These are phyloP conservation scores for Pichia sp. DNA, from an alignment of 1,139 yeast species.

Conservation along the genomic window DNA sequence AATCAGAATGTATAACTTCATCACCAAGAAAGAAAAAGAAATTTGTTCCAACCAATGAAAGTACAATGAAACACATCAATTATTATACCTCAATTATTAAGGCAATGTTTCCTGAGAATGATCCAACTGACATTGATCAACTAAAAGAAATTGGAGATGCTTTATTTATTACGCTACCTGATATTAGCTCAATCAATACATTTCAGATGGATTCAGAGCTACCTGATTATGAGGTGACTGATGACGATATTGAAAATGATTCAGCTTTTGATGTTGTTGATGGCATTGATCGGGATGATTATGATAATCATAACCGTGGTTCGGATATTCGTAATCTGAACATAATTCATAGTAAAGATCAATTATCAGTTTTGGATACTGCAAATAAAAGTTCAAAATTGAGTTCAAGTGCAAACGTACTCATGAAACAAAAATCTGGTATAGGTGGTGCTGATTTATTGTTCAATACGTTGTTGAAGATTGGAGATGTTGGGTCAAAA, in stretches of 20 bases:
- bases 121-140: slow-evolving; percentile 30
- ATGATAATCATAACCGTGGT: background rate
- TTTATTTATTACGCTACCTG: slow-evolving; percentile 29
- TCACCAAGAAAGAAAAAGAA: slow-evolving; percentile 29
- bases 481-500: slow-evolving; percentile 5
- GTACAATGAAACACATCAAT: slow-evolving; percentile 29
- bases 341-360: background rate
- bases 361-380: background rate
- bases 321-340: background rate
- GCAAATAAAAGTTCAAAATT: background rate
- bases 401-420: background rate
- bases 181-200: background rate
- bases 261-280: background rate
- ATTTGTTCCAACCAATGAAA: slow-evolving; percentile 19
- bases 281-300: background rate
- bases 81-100: slow-evolving; percentile 28
- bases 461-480: slow-evolving; percentile 28
- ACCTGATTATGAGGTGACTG: background rate
- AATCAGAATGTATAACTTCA: slow-evolving; percentile 30
- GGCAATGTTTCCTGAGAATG: slow-evolving; percentile 32
- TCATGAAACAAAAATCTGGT: background rate
- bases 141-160: slow-evolving; percentile 28
- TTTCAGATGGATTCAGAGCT: background rate
- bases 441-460: slow-evolving; percentile 28
- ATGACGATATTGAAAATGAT: background rate